Base-by-base conservation (phyloP, 371 early-diverging fungal genomes). In the Mucor plumbeus region DNA sequence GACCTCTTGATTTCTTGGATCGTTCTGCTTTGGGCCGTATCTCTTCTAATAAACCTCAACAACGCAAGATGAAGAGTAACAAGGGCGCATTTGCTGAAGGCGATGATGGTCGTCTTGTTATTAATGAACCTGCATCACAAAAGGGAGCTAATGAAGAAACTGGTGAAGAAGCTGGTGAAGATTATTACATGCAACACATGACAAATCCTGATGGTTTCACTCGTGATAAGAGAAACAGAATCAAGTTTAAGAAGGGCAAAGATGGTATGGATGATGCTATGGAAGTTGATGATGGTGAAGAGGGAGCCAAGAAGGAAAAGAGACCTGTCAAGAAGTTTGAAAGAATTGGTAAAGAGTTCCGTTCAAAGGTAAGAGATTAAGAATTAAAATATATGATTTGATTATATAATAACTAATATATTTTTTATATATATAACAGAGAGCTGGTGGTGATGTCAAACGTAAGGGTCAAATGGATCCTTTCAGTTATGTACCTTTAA, bases 371-470 rank as follows among this genome's bases (percentile, higher is more conserved):
- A 79, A 70, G 50, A 33, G 9, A 35, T 17, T 5, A 3, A 13
- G 31, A 17, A n/a, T 26, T 26, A 26, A 26, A 26, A 26, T 17
- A 15, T 13, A 11, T 26, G n/a, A 43, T 14, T 40, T 31, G 11
- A 15, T 26, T 26, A 26, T 1, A 3, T 26, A 26, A 13, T 19
- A 61, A 44, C n/a, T 43, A 2, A 33, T 43, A 26, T 44, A 7
- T 15, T 59, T n/a, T n/a, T n/a, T n/a, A n/a, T n/a, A n/a, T n/a
- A n/a, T 14, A 1, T 17, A n/a, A 36, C 68, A 80, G 90, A 87
- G 88, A 76, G 98, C 97, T n/a, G 81, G 87, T 38, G 98, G 98
- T 70, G 99, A 98, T 87, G 89, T 97, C 66, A 96, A 96, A 84
- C 87, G 86, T 67, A 86, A 87, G 70, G 93, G 92, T 39, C 89